These are phyloP conservation scores for Umbelopsis sp. DNA, from an alignment of 371 early-diverging fungal species.

Conservation along the genomic window DNA sequence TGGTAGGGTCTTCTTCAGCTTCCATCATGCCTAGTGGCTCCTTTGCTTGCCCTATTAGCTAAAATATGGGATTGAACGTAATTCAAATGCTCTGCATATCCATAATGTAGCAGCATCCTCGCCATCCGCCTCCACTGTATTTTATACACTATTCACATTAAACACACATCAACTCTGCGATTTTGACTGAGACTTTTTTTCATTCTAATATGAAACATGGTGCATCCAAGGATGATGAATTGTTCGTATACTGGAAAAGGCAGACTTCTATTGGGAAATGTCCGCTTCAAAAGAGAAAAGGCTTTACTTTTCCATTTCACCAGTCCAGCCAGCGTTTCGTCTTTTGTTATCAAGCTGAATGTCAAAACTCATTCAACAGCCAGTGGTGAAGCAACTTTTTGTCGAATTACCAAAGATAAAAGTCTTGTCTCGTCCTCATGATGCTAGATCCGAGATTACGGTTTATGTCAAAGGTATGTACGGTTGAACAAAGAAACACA, in stretches of 20 bases:
- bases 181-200: too few relatives aligned
- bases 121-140: neutral
- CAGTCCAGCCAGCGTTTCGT: too few relatives aligned
- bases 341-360: neutral
- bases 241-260: neutral
- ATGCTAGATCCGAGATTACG: constrained; percentile 41
- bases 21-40: constrained; percentile 24
- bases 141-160: constrained; percentile 9
- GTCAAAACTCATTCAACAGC: constrained; percentile 2
- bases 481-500: neutral
- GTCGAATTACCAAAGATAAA: constrained; percentile 43
- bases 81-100: neutral
- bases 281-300: too few relatives aligned
- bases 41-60: constrained; percentile 25
- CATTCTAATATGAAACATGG: too few relatives aligned
- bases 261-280: too few relatives aligned
- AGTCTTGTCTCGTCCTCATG: constrained; percentile 38
- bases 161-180: neutral
- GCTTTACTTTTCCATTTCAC: too few relatives aligned
- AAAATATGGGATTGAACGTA: neutral
- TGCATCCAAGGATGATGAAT: neutral
- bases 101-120: neutral
- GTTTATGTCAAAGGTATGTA: constrained; percentile 50
- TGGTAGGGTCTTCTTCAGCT: constrained; percentile 36
- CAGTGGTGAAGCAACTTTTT: constrained; percentile 31